phyloP scores from a whole-genome alignment of 2,329 filamentous ascomycete species.

The Diaporthe sp. region DNA sequence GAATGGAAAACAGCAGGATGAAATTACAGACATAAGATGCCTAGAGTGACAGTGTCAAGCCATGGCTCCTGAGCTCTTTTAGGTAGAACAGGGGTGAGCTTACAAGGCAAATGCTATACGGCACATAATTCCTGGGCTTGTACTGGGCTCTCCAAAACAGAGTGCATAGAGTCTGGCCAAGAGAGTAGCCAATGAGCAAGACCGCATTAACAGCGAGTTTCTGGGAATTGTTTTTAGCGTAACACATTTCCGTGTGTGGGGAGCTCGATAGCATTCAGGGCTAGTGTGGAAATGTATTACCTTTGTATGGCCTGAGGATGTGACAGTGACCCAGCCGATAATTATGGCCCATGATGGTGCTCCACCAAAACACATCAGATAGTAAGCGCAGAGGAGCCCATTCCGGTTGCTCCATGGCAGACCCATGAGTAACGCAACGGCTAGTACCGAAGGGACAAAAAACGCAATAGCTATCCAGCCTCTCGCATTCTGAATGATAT shows the following conservation, averaged over 20 bases:
- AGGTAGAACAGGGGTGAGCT: background rate
- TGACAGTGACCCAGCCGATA: slow-evolving; percentile 10
- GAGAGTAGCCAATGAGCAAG: slow-evolving; percentile 1
- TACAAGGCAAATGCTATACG: slow-evolving; percentile 19
- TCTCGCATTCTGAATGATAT: background rate
- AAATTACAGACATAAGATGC: slow-evolving; percentile 4
- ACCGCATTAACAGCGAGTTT: slow-evolving; percentile 20
- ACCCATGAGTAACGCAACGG: slow-evolving; percentile 3
- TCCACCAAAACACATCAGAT: slow-evolving; percentile 17
- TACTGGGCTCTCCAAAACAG: slow-evolving; percentile 23
- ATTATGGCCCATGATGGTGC: slow-evolving; percentile 24
- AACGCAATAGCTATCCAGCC: slow-evolving; percentile 16
- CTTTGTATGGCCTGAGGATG: slow-evolving; percentile 23
- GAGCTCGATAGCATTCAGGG: too few species aligned
- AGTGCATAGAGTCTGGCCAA: slow-evolving; percentile 20
- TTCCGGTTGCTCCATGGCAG: slow-evolving; percentile 7
- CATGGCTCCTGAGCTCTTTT: background rate
- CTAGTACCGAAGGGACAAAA: slow-evolving; percentile 2
- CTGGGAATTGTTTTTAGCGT: background rate
- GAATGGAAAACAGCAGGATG: background rate
- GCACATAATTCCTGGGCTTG: slow-evolving; percentile 25
- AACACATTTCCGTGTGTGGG: background rate
- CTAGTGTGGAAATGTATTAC: background rate
- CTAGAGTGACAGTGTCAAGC: background rate
- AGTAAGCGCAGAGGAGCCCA: slow-evolving; percentile 1